Evolutionary conservation across 495 filamentous ascomycete species (phyloP).

Genomic region (Amphirosellinia nigrospora): DNA sequence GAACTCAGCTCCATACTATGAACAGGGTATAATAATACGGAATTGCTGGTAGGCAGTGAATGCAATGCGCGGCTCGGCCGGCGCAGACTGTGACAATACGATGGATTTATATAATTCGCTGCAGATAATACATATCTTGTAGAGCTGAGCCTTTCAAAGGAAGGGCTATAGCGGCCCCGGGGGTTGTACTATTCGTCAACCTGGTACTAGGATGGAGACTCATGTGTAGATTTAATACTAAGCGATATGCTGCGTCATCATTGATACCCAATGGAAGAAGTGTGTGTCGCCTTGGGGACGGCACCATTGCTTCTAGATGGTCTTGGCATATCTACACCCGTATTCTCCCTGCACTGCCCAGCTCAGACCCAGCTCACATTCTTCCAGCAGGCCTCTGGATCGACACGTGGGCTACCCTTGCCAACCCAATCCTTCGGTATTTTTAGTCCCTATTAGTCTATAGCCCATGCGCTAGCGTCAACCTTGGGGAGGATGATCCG

Average conservation of each 20-base stretch:
- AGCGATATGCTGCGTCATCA: neutral
- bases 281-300: neutral
- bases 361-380: too few relatives aligned
- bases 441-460: conserved; percentile 14
- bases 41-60: neutral
- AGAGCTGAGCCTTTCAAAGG: neutral
- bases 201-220: neutral
- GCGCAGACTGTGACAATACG: neutral
- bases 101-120: conserved; percentile 2
- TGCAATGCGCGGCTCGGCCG: neutral
- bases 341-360: too few relatives aligned
- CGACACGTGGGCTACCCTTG: conserved; percentile 23
- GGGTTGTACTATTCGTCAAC: neutral
- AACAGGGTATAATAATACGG: neutral
- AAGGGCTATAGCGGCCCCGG: neutral
- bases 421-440: conserved; percentile 23
- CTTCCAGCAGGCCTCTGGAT: conserved; percentile 9
- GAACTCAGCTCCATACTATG: too few relatives aligned
- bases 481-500: neutral
- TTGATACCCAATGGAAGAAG: neutral
- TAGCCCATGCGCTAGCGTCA: conserved; percentile 4
- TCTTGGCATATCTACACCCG: conserved; percentile 1
- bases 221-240: neutral
- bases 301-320: neutral
- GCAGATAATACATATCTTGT: neutral